Base-by-base conservation (phyloP, 2,329 filamentous ascomycete genomes). In the Ophiostoma himal-ulmi region DNA sequence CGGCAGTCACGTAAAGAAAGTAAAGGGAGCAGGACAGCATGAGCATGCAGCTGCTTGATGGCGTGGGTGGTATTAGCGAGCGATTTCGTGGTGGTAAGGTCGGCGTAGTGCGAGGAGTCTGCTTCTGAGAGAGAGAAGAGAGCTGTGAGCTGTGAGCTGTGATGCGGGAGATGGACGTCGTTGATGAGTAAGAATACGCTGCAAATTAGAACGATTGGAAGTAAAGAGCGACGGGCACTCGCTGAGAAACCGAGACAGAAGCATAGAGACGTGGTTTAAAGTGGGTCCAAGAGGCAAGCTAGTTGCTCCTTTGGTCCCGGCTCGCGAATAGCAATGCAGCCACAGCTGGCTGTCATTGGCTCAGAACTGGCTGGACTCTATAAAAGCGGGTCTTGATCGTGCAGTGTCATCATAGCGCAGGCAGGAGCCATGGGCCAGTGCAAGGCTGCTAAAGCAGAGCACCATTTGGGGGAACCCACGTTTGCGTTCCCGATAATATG, bases 401-500 rank as follows among this genome's bases (percentile, higher is more conserved):
- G 34, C 39, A 36, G 52, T 57, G 52, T 57, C 52, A 22, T 57
- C 52, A 22, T 26, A 57, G 52, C 22, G 52, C 52, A 57, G 52
- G 22, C n/a, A 57, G 52, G 52, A 26, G 52, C 52, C 8, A 57
- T 30, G 52, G n/a, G 3, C 22, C 26, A 37, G 65, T 36, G 70
- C 44, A 62, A 68, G 69, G 67, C 69, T 65, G 67, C 67, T 68
- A 48, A 41, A 36, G 22, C 48, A 34, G 68, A 37, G 70, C 70
- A 68, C 68, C 37, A 69, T 71, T 71, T 71, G 57, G 62, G 37
- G 37, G 22, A 57, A 36, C 34, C 62, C 71, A 72, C 71, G 71
- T 72, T 72, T 34, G 37, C 34, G 1, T 5, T 3, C 6, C 10
- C 2, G 2, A 1, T 17, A 22, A 48, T 70, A 52, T 72, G 69